A percentile compares a stretch with the other conserved stretches of the same genome.
Evolutionary conservation across 139 green algal genomes (phyloP).

Genomic region (Desmodesmus armatus): DNA sequence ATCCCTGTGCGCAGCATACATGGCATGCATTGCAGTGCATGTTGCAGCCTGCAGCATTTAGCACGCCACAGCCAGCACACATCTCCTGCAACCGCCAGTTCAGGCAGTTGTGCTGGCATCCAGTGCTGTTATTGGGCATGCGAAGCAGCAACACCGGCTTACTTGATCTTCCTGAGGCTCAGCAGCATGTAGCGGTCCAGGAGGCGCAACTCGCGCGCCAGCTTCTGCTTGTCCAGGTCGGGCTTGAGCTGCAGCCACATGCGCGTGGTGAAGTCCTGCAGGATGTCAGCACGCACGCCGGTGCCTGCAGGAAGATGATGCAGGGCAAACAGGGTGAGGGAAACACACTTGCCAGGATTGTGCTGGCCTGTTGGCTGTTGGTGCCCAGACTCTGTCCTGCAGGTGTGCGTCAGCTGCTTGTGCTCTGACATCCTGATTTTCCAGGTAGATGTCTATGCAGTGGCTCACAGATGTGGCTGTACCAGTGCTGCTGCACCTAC

Average conservation of each 20-base stretch:
- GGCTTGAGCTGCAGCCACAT: conserved; percentile 37
- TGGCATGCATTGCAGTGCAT: too few relatives aligned
- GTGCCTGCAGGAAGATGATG: conserved; percentile 1
- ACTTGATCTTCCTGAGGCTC: conserved; percentile 34
- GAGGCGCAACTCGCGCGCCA: background rate
- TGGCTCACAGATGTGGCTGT: background rate
- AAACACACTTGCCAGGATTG: too few relatives aligned
- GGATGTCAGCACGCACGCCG: background rate
- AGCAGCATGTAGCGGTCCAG: conserved; percentile 45
- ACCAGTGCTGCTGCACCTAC: background rate
- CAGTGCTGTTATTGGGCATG: background rate
- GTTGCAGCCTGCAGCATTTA: background rate
- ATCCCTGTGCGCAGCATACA: too few relatives aligned
- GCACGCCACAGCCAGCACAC: background rate
- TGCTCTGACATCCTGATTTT: too few relatives aligned
- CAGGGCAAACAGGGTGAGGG: too few relatives aligned
- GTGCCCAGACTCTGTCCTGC: too few relatives aligned
- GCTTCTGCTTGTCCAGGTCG: background rate
- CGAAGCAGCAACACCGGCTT: background rate
- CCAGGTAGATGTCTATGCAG: background rate
- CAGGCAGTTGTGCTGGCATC: conserved; percentile 5
- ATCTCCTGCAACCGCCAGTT: background rate
- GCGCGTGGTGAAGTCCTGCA: conserved; percentile 4
- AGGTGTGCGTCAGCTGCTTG: too few relatives aligned
- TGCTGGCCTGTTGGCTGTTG: too few relatives aligned